Percentiles rank a stretch among this genome's conserved stretches.
Evolutionary conservation across 1,284 basidiomycete genomes (phyloP).

Genomic region (Grifola frondosa): DNA sequence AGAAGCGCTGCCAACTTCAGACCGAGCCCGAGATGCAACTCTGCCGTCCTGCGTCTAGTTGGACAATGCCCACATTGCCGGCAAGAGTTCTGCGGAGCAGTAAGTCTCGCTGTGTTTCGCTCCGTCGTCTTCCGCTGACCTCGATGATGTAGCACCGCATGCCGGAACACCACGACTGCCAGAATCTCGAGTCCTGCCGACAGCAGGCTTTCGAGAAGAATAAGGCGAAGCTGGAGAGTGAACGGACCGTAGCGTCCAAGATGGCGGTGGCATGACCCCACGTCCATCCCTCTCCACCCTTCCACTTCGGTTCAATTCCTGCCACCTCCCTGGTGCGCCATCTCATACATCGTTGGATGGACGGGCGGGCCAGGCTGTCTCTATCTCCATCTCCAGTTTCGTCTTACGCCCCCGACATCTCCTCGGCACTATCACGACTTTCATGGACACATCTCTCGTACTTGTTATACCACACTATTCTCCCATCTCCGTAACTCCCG

Average conservation of each 20-base stretch:
- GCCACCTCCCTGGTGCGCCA: slow-evolving; percentile 9
- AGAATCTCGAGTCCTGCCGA: slow-evolving; percentile 75
- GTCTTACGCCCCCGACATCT: slow-evolving; percentile 20
- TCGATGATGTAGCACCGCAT: slow-evolving; percentile 63
- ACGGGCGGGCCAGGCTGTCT: slow-evolving; percentile 18
- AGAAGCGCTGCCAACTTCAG: slow-evolving; percentile 82
- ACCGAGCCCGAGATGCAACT: slow-evolving; percentile 68
- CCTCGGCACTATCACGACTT: slow-evolving; percentile 23
- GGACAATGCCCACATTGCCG: slow-evolving; percentile 81
- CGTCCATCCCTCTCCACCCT: slow-evolving; percentile 12
- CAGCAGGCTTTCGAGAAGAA: slow-evolving; percentile 84
- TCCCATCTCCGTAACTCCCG: slow-evolving; percentile 19
- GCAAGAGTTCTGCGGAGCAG: slow-evolving; percentile 71
- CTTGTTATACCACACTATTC: slow-evolving; percentile 27
- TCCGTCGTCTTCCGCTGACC: slow-evolving; percentile 3
- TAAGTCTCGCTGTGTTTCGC: slow-evolving; percentile 40
- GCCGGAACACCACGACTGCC: slow-evolving; percentile 79
- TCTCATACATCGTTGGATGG: slow-evolving; percentile 4
- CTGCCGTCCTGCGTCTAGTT: slow-evolving; percentile 76
- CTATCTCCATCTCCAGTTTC: slow-evolving; percentile 18
- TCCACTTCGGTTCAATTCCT: slow-evolving; percentile 13
- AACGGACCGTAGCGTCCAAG: slow-evolving; percentile 83
- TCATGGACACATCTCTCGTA: slow-evolving; percentile 25
- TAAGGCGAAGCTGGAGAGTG: slow-evolving; percentile 82
- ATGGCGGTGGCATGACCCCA: slow-evolving; percentile 68